Evolutionary conservation across 257 asterid genomes (phyloP), one percentile per base, ranked within the genome.

Genomic region (Nicotiana obtusifolia): DNA sequence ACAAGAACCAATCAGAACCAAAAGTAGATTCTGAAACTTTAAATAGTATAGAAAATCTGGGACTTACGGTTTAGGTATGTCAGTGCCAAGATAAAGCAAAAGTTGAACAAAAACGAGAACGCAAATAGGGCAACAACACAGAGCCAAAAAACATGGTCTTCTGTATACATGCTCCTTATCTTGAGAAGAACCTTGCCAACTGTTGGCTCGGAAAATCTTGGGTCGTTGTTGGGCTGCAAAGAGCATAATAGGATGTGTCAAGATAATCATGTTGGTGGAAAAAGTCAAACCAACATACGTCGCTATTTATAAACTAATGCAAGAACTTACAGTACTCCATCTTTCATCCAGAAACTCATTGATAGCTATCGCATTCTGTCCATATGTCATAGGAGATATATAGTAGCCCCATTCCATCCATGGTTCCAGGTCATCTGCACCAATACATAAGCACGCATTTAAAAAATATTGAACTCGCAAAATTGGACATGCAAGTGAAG

Each of bases 171-270:
- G 83, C 98, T 97, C 90, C 98, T 92, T 78, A 89, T 44, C 83
- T 83, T 91, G 53, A 95, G 97, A 88, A 95, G 98, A 87, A 91
- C 97, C 89, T 87, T 89, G 10, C 99, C 99, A 22, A 94, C 97
- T 35, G 99, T 95, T 37, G 92, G 85, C 84, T 93, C 89, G 8
- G 89, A 1, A 89, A 88, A 91, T 76, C 91, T 88, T 0, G 76
- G 3, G 73, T 89, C 97, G 2, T 14, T 88, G 86, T 88, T 90
- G 26, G 92, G 95, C 98, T 95, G 87, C 81, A 76, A 82, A 78
- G 57, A 69, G 28, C 82, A 85, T 65, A 54, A 79, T 33, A 20
- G 49, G 17, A 64, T 67, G 61, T 30, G 62, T 83, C 77, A 83
- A 41, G 41, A 22, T 31, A 75, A 66, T 66, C 37, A 60, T 76